Evolutionary conservation across 106 monocot genomes (phyloP).

Genomic region (Platanthera zijinensis): DNA sequence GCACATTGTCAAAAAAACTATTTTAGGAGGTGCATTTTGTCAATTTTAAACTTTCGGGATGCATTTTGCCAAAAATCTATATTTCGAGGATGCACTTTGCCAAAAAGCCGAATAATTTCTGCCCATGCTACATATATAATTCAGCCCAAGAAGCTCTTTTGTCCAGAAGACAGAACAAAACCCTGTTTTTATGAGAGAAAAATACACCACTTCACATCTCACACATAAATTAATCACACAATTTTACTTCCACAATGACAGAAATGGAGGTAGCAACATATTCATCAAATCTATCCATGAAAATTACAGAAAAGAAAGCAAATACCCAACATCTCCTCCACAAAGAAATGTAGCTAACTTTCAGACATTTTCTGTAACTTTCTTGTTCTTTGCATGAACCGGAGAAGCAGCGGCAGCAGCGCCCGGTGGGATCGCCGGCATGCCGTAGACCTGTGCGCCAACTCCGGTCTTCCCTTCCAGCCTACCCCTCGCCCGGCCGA

Average conservation of each 20-base stretch:
- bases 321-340: background rate
- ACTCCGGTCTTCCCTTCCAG: slow-evolving; percentile 15
- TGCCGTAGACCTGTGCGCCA: slow-evolving; percentile 16
- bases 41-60: too few relatives aligned
- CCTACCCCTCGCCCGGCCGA: slow-evolving; percentile 21
- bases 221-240: background rate
- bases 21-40: too few relatives aligned
- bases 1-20: too few relatives aligned
- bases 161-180: too few relatives aligned
- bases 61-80: too few relatives aligned
- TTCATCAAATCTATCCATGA: background rate
- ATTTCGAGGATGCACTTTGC: too few relatives aligned
- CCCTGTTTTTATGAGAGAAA: too few relatives aligned
- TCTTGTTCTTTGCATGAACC: background rate
- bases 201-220: background rate
- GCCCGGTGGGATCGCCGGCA: background rate
- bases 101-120: too few relatives aligned
- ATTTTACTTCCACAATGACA: background rate
- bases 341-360: background rate
- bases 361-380: background rate
- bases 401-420: background rate
- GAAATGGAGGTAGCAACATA: background rate
- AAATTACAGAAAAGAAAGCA: background rate
- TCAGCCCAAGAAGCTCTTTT: too few relatives aligned
- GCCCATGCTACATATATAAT: too few relatives aligned